Evolutionary conservation across 257 asterid species (phyloP).

Genomic region (Vinca minor): DNA sequence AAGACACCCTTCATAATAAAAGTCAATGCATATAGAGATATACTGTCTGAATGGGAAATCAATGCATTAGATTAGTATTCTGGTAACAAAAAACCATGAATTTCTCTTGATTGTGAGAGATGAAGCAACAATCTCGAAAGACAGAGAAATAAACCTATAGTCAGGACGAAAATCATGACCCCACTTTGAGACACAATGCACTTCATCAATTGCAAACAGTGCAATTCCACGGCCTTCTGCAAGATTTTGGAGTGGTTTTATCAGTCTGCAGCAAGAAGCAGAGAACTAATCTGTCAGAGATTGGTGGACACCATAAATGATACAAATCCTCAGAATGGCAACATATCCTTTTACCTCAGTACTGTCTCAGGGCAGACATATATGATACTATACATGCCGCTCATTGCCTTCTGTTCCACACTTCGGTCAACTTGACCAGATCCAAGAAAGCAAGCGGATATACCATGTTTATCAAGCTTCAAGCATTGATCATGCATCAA

Average conservation of each 20-base stretch:
- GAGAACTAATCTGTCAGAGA: slow-evolving; percentile 12
- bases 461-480: slow-evolving; percentile 59
- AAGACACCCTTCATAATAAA: neutral
- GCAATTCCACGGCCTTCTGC: slow-evolving; percentile 70
- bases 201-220: slow-evolving; percentile 71
- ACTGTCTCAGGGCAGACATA: slow-evolving; percentile 84
- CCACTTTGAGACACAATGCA: slow-evolving; percentile 84
- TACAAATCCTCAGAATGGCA: neutral
- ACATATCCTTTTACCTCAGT: slow-evolving; percentile 35
- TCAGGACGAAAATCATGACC: slow-evolving; percentile 90
- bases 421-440: slow-evolving; percentile 71
- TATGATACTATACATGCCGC: slow-evolving; percentile 48
- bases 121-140: neutral
- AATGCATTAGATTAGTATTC: neutral
- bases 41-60: neutral
- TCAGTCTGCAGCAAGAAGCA: slow-evolving; percentile 38
- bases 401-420: slow-evolving; percentile 67
- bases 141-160: slow-evolving; percentile 41
- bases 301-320: slow-evolving; percentile 10
- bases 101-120: neutral
- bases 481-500: slow-evolving; percentile 86
- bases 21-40: neutral
- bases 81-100: slow-evolving; percentile 1
- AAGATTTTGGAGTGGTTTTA: slow-evolving; percentile 48
- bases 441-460: slow-evolving; percentile 83